These are phyloP conservation scores for Cladosporium colombiae DNA, from an alignment of 2,329 filamentous ascomycete species.

Conservation along the genomic window DNA sequence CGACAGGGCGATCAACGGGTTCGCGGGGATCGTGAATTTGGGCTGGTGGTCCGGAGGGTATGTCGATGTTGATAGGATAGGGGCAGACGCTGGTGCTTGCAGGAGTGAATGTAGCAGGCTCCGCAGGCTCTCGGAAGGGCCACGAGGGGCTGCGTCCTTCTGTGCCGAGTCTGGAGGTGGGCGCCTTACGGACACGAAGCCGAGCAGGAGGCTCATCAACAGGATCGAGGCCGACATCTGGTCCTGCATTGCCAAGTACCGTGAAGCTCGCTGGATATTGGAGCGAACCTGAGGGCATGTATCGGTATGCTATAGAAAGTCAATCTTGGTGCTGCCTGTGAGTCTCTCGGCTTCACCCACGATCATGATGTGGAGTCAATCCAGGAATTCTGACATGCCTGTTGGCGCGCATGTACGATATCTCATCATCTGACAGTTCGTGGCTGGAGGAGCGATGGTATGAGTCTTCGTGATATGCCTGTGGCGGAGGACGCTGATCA, in stretches of 20 bases:
- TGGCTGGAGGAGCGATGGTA: background rate
- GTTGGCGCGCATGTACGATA: background rate
- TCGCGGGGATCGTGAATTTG: background rate
- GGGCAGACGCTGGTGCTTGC: background rate
- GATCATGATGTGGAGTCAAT: background rate
- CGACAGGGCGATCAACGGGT: background rate
- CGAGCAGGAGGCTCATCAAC: background rate
- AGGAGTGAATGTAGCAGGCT: background rate
- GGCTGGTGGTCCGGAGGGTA: background rate
- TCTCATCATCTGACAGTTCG: background rate
- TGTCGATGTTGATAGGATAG: background rate
- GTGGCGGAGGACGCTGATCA: background rate
- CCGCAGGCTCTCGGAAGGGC: background rate
- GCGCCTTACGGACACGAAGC: background rate
- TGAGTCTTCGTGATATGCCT: background rate
- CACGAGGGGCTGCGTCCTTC: background rate
- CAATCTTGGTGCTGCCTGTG: background rate
- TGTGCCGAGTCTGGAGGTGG: background rate
- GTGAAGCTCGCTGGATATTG: background rate
- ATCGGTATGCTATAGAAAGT: background rate
- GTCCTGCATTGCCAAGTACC: background rate
- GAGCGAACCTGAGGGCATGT: background rate
- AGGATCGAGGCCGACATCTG: background rate
- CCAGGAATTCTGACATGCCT: background rate
- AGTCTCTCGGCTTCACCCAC: background rate